phyloP scores from a whole-genome alignment of 2,329 filamentous ascomycete genomes.

The Curvularia spicifera region DNA sequence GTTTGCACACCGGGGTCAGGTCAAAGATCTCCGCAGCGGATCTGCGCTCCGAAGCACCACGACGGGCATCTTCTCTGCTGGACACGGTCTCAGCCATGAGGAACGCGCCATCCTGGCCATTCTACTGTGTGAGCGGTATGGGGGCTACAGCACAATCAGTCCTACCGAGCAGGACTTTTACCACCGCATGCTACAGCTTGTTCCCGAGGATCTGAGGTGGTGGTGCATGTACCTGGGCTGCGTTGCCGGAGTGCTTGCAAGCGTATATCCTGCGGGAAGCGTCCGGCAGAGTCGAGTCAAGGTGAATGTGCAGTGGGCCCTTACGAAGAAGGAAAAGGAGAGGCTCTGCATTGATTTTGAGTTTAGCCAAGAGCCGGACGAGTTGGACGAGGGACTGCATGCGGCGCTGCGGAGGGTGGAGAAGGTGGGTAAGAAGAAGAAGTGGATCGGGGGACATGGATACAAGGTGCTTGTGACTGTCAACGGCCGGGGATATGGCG shows the following conservation, averaged over 20 bases:
- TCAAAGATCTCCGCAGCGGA: conserved; percentile 61
- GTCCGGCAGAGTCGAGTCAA: conserved; percentile 48
- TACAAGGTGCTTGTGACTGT: conserved; percentile 40
- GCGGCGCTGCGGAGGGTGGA: conserved; percentile 40
- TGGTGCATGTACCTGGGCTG: conserved; percentile 70
- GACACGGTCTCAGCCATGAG: conserved; percentile 76
- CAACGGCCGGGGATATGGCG: conserved; percentile 33
- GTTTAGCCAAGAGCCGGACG: conserved; percentile 34
- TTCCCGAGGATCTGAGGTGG: conserved; percentile 65
- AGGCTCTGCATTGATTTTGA: conserved; percentile 40
- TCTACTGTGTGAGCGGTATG: conserved; percentile 76
- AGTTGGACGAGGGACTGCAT: conserved; percentile 43
- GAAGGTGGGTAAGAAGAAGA: conserved; percentile 51
- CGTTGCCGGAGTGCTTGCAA: conserved; percentile 63
- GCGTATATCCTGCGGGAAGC: conserved; percentile 67
- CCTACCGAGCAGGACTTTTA: conserved; percentile 64
- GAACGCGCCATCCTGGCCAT: conserved; percentile 74
- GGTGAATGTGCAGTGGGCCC: conserved; percentile 33
- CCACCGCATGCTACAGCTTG: conserved; percentile 58
- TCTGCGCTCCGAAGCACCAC: conserved; percentile 76
- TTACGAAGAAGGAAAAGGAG: conserved; percentile 38
- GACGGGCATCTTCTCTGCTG: conserved; percentile 68
- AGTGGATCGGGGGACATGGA: conserved; percentile 43
- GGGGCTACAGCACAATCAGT: conserved; percentile 61
- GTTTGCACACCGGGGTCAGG: conserved; percentile 55